phyloP scores from a whole-genome alignment of 768 basidiomycete genomes.

The Leccinum longicurvipes region DNA sequence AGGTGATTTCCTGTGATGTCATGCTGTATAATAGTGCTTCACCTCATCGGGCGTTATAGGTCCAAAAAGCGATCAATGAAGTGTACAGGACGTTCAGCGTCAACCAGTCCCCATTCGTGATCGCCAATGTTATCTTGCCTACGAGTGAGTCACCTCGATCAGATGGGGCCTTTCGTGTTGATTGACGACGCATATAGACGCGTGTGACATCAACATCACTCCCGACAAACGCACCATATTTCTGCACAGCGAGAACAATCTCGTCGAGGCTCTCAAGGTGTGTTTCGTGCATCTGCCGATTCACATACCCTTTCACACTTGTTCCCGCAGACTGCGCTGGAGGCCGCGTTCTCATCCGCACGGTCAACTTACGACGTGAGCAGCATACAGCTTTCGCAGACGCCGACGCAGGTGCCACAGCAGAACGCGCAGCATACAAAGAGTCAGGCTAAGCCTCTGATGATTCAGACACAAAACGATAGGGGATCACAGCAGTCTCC shows the following conservation, averaged over 20 bases:
- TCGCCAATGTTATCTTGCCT: conserved; percentile 82
- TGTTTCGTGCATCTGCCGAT: background rate
- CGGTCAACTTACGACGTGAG: conserved; percentile 71
- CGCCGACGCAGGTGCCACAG: conserved; percentile 8
- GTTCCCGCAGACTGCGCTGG: conserved; percentile 53
- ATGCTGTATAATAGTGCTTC: background rate
- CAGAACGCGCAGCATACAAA: conserved; percentile 1
- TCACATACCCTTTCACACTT: background rate
- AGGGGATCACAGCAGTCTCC: conserved; percentile 1
- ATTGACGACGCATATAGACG: conserved; percentile 41
- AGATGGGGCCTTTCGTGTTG: background rate
- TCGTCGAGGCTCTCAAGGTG: conserved; percentile 80
- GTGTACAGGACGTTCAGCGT: conserved; percentile 81
- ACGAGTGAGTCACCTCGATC: conserved; percentile 48
- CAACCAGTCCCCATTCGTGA: conserved; percentile 73
- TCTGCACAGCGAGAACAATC: conserved; percentile 78
- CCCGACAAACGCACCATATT: conserved; percentile 97
- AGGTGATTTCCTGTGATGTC: conserved; percentile 41
- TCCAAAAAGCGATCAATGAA: conserved; percentile 90
- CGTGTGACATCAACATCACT: conserved; percentile 90
- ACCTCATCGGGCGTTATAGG: conserved; percentile 37
- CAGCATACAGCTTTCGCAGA: conserved; percentile 15
- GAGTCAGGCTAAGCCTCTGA: background rate
- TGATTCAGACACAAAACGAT: background rate
- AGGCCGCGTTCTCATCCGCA: conserved; percentile 61